phyloP scores from a whole-genome alignment of 139 green algal genomes.

The Chlorella sp. region DNA sequence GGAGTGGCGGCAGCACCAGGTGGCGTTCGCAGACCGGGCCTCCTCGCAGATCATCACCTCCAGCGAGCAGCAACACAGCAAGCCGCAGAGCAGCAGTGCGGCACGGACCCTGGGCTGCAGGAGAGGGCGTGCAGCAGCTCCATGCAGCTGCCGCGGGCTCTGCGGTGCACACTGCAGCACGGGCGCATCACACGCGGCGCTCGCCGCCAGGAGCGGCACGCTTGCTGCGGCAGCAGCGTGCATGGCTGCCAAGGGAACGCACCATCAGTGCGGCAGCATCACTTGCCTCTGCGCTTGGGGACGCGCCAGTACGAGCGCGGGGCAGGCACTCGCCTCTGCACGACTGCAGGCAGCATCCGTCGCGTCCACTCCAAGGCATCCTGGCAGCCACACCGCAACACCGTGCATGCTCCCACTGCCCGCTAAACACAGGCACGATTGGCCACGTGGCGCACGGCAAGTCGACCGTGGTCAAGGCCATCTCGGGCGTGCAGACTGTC shows the following conservation, averaged over 20 bases:
- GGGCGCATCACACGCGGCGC: background rate
- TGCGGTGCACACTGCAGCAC: no score
- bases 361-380: background rate
- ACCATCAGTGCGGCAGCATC: no score
- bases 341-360: background rate
- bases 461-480: constrained; percentile 99
- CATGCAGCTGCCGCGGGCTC: no score
- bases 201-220: background rate
- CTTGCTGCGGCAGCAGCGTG: no score
- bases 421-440: constrained; percentile 98
- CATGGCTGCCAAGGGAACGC: no score
- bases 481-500: constrained; percentile 98
- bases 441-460: constrained; percentile 99
- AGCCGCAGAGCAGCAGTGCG: background rate
- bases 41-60: background rate
- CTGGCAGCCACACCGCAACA: background rate
- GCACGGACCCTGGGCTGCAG: no score
- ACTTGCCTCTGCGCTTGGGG: no score
- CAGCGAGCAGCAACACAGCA: background rate
- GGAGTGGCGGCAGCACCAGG: no score
- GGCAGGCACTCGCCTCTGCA: background rate
- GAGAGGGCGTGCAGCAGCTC: no score
- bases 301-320: no score
- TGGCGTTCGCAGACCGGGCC: no score
- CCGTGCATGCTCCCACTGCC: background rate